Evolutionary conservation across 352 stramenopile species (phyloP).

Genomic region (Globisporangium paddicum): DNA sequence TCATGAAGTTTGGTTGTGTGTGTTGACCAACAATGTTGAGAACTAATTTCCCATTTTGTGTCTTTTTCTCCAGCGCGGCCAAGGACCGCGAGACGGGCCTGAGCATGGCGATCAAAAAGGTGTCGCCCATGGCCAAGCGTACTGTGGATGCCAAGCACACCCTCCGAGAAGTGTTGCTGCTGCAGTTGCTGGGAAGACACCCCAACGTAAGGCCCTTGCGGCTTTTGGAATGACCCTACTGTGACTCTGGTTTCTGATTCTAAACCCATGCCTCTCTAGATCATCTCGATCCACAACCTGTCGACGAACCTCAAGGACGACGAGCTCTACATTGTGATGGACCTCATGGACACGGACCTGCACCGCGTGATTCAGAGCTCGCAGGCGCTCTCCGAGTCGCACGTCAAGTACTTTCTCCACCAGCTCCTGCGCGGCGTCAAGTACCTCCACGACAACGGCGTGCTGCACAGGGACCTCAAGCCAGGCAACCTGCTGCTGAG

Average conservation of each 20-base stretch:
- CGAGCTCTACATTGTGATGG: constrained; percentile 95
- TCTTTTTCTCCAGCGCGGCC: constrained; percentile 38
- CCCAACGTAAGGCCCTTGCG: constrained; percentile 68
- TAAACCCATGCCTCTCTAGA: no score
- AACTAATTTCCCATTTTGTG: no score
- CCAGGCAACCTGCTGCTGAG: constrained; percentile 78
- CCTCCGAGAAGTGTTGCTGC: constrained; percentile 81
- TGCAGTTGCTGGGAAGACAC: constrained; percentile 87
- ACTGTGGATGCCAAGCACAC: constrained; percentile 84
- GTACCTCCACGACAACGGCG: constrained; percentile 68
- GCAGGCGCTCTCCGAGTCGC: constrained; percentile 60
- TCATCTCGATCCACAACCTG: constrained; percentile 81
- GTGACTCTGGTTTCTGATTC: no score
- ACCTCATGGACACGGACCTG: constrained; percentile 93
- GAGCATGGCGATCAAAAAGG: constrained; percentile 91
- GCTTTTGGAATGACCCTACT: no score
- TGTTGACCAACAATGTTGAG: no score
- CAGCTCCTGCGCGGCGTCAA: constrained; percentile 87
- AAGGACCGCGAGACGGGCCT: constrained; percentile 68
- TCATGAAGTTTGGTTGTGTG: no score
- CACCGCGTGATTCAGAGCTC: constrained; percentile 86
- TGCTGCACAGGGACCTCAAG: constrained; percentile 82
- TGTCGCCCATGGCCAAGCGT: constrained; percentile 83
- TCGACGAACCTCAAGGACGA: constrained; percentile 87
- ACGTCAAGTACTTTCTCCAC: constrained; percentile 91